phyloP scores from a whole-genome alignment of 495 filamentous ascomycete species.

The Echria macrotheca region DNA sequence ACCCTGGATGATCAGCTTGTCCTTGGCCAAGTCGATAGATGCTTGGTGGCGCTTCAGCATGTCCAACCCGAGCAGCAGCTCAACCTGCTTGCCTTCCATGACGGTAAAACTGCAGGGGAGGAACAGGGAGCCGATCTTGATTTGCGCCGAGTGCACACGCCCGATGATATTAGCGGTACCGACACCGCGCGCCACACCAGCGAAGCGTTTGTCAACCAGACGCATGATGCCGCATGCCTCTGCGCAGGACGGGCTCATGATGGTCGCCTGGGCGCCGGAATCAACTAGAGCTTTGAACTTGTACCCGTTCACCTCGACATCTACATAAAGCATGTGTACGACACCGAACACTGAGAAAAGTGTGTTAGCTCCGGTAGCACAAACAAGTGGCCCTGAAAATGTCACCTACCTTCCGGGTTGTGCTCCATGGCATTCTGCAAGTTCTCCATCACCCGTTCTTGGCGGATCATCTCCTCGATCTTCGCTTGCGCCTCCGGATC shows the following conservation, averaged over 20 bases:
- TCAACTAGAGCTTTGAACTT: conserved; percentile 96
- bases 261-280: conserved; percentile 94
- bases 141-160: conserved; percentile 87
- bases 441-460: conserved; percentile 90
- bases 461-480: conserved; percentile 94
- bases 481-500: conserved; percentile 83
- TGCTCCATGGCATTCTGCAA: conserved; percentile 93
- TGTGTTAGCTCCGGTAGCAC: neutral
- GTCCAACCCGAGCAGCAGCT: conserved; percentile 87
- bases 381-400: conserved; percentile 16
- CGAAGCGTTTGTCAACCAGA: conserved; percentile 86
- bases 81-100: conserved; percentile 98
- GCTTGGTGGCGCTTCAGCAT: conserved; percentile 96
- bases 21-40: conserved; percentile 76
- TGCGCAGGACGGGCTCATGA: conserved; percentile 94
- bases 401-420: conserved; percentile 95
- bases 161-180: conserved; percentile 92
- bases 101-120: conserved; percentile 97
- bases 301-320: conserved; percentile 88
- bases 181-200: conserved; percentile 86
- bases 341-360: conserved; percentile 67
- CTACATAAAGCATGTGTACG: conserved; percentile 94
- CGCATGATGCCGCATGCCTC: conserved; percentile 94
- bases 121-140: conserved; percentile 83
- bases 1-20: conserved; percentile 78